phyloP scores from a whole-genome alignment of 1,139 yeast genomes.

The Taphrina deformans region DNA sequence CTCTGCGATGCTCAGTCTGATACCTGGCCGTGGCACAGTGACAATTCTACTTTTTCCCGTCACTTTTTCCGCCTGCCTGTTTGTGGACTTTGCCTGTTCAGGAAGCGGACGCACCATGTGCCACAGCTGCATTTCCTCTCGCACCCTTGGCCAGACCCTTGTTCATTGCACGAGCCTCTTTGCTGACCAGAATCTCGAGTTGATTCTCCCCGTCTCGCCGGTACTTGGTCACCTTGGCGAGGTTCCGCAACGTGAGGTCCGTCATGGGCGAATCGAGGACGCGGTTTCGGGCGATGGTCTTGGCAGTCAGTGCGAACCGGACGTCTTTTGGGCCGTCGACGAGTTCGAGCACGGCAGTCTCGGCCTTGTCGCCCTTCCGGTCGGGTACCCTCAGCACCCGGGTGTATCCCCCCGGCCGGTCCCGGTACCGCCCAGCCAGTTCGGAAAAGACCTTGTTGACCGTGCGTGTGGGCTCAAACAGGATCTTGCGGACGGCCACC shows the following conservation, averaged over 20 bases:
- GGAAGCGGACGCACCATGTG: background rate
- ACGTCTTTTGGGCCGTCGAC: conserved; percentile 78
- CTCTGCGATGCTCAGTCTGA: too few relatives aligned
- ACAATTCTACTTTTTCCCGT: too few relatives aligned
- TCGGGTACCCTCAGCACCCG: conserved; percentile 82
- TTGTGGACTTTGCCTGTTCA: too few relatives aligned
- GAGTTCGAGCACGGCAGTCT: conserved; percentile 82
- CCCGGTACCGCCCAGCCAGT: conserved; percentile 61
- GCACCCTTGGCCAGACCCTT: background rate
- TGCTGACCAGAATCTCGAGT: conserved; percentile 8
- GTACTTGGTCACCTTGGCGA: conserved; percentile 58
- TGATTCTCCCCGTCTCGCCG: conserved; percentile 16
- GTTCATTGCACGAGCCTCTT: conserved; percentile 13
- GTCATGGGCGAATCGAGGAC: conserved; percentile 51
- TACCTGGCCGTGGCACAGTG: too few relatives aligned
- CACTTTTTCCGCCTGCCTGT: too few relatives aligned
- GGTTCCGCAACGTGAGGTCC: conserved; percentile 45
- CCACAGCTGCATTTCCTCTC: background rate
- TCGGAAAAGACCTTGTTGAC: conserved; percentile 66
- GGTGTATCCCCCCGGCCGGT: conserved; percentile 78
- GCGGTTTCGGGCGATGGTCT: conserved; percentile 76
- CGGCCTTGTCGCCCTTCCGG: conserved; percentile 85
- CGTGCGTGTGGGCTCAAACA: conserved; percentile 51
- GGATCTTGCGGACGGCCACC: conserved; percentile 32
- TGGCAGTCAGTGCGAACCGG: conserved; percentile 74